Evolutionary conservation across 108 stramenopile species (phyloP).

Genomic region (Schizochytrium sp.): DNA sequence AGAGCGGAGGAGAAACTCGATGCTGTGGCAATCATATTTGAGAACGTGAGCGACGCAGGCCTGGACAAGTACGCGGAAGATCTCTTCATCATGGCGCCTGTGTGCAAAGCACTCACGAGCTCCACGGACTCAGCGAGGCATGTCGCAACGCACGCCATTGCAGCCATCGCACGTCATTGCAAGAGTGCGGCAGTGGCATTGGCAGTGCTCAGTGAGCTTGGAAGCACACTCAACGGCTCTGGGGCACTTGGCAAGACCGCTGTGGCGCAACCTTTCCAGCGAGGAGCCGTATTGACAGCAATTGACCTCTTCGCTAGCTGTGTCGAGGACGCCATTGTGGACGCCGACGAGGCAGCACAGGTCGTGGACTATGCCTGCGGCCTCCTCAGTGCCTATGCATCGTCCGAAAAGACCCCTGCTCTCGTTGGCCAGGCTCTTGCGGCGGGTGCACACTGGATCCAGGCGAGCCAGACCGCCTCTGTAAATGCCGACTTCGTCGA

Average conservation of each 20-base stretch:
- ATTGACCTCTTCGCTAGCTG: slow-evolving; percentile 23
- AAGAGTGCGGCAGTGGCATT: not conserved
- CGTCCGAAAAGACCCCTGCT: not conserved
- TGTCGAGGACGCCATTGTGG: not conserved
- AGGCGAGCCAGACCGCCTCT: not conserved
- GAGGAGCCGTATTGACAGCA: slow-evolving; percentile 2
- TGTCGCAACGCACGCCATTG: not conserved
- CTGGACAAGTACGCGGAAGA: not conserved
- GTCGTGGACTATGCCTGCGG: slow-evolving; percentile 33
- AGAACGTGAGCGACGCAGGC: not conserved
- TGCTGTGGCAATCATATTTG: slow-evolving; percentile 14
- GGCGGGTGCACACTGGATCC: slow-evolving; percentile 12
- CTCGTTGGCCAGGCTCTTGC: not conserved
- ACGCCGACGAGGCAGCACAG: slow-evolving; percentile 46
- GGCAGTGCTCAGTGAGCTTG: not conserved
- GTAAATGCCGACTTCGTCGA: not conserved
- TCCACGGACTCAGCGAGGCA: not conserved
- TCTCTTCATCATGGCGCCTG: slow-evolving; percentile 9
- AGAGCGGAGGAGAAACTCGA: slow-evolving; percentile 51
- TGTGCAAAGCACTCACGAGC: slow-evolving; percentile 41
- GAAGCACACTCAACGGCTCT: not conserved
- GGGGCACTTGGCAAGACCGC: slow-evolving; percentile 9
- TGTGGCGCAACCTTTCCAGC: slow-evolving; percentile 36
- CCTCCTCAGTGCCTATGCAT: not conserved
- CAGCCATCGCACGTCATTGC: not conserved